Evolutionary conservation across 257 asterid species (phyloP).

Genomic region (Solanum okadae): DNA sequence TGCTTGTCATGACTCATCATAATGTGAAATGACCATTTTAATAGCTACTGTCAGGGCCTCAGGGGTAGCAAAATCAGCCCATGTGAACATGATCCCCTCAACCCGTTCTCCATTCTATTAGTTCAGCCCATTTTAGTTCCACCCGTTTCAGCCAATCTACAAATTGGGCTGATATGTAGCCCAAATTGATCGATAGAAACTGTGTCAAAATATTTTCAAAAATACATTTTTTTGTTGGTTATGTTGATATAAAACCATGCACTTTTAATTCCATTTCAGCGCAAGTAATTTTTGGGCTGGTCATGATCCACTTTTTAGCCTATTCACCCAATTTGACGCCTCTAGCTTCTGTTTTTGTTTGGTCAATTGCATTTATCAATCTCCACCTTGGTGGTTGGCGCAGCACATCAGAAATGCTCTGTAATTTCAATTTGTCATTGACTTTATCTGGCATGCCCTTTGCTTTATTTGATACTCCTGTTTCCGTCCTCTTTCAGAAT

Average conservation of each 20-base stretch:
- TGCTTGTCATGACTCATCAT: not conserved
- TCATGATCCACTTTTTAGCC: not conserved
- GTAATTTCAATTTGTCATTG: not conserved
- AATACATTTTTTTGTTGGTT: not conserved
- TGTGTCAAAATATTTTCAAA: not conserved
- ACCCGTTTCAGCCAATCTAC: not conserved
- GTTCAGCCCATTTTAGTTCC: not conserved
- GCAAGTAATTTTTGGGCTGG: not conserved
- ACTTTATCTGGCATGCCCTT: not conserved
- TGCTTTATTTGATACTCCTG: not conserved
- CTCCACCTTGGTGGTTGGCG: not conserved
- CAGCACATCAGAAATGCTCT: not conserved
- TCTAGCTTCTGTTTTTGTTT: not conserved
- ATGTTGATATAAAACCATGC: not conserved
- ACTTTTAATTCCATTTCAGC: not conserved
- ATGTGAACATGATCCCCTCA: not conserved
- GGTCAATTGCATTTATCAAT: not conserved
- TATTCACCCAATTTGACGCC: not conserved
- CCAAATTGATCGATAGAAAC: not conserved
- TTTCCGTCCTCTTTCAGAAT: conserved; percentile 26
- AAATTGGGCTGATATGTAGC: not conserved
- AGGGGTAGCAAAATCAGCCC: not conserved
- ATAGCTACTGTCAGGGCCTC: not conserved
- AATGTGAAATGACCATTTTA: not conserved
- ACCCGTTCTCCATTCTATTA: not conserved